Percentiles rank a stretch among this genome's conserved stretches.
Conservation (phyloP, 2,329 filamentous ascomycete species). For the Pleomassaria siparia region DNA sequence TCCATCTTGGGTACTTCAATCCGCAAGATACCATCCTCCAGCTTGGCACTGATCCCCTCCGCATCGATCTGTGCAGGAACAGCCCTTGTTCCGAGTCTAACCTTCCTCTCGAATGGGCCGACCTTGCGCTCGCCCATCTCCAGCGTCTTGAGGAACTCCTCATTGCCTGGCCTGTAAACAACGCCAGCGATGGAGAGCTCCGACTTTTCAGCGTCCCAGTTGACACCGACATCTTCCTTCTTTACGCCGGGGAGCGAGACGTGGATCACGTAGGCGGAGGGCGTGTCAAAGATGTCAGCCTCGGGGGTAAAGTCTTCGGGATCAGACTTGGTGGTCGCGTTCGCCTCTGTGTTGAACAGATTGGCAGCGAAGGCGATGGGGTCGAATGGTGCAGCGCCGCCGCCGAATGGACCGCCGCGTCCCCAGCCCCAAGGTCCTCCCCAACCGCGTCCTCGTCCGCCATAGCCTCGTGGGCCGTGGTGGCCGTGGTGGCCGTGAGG, state of each 20-base stretch:
- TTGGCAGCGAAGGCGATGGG: constrained; percentile 34
- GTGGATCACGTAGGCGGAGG: constrained; percentile 65
- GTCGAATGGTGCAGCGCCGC: constrained; percentile 22
- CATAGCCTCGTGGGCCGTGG: constrained; percentile 8
- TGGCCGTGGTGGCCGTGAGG: constrained; percentile 2
- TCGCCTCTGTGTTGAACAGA: constrained; percentile 37
- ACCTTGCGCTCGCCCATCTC: constrained; percentile 68
- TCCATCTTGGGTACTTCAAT: constrained; percentile 73
- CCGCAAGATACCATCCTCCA: constrained; percentile 76
- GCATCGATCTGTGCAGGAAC: constrained; percentile 66
- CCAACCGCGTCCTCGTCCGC: constrained; percentile 23
- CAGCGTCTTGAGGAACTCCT: constrained; percentile 67
- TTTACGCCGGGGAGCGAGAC: constrained; percentile 74
- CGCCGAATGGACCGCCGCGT: constrained; percentile 14
- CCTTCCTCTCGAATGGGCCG: constrained; percentile 71
- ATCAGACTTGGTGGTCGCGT: constrained; percentile 16
- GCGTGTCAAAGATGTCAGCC: constrained; percentile 74
- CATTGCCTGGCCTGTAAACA: constrained; percentile 68
- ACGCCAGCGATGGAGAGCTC: constrained; percentile 70
- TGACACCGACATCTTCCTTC: constrained; percentile 75
- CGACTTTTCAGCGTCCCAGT: constrained; percentile 71
- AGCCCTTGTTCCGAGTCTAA: constrained; percentile 60
- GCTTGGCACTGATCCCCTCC: constrained; percentile 68
- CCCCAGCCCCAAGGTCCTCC: constrained; percentile 32
- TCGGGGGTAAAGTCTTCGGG: constrained; percentile 60